Evolutionary conservation across 208 protist species (phyloP).

Genomic region (Leishmania amazonensis): DNA sequence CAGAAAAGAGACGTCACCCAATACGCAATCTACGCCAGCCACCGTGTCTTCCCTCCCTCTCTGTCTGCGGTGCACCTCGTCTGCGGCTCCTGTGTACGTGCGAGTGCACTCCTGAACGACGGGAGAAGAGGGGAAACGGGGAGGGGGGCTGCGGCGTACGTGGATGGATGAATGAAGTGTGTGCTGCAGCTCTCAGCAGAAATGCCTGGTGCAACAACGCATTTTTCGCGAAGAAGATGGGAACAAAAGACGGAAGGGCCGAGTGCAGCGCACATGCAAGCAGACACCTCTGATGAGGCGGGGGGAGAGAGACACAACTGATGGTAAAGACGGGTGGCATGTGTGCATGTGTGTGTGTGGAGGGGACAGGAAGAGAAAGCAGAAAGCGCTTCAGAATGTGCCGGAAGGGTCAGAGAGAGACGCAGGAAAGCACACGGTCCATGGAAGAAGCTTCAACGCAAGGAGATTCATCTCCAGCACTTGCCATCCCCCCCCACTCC

Average conservation of each 20-base stretch:
- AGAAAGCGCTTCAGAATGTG: not conserved
- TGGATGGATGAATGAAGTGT: not conserved
- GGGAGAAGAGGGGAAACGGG: not conserved
- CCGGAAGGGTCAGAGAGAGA: not conserved
- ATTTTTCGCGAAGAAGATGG: not conserved
- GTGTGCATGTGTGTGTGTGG: not conserved
- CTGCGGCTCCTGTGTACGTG: not conserved
- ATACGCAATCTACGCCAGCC: not conserved
- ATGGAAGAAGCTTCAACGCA: not conserved
- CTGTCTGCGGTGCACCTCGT: not conserved
- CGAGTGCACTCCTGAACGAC: not conserved
- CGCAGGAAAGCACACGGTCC: not conserved
- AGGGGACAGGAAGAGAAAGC: not conserved
- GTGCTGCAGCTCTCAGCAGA: not conserved
- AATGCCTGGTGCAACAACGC: not conserved
- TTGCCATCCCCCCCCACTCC: not conserved
- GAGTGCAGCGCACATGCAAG: not conserved
- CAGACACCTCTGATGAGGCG: not conserved
- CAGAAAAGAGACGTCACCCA: not conserved
- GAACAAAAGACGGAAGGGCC: not conserved
- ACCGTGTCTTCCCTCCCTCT: not conserved
- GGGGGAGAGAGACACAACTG: not conserved
- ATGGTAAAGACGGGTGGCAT: not conserved
- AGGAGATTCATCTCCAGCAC: not conserved
- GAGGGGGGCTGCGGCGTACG: not conserved